A percentile compares a stretch with the other conserved stretches of the same genome.
phyloP scores from a whole-genome alignment of 73 alveolate species.

The Paramecium biaurelia region DNA sequence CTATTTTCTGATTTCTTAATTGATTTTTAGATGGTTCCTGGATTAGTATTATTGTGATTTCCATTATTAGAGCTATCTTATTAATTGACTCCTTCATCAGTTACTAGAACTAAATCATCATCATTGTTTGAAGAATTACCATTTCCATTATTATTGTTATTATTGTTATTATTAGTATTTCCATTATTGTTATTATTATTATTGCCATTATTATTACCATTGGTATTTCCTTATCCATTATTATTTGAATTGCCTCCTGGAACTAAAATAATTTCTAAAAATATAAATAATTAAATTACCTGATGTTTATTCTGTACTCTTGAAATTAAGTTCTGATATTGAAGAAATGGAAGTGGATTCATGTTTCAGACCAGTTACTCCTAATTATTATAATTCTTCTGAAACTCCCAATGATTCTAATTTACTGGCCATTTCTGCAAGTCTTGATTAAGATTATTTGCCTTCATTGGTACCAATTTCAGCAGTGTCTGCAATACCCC shows the following conservation, averaged over 20 bases:
- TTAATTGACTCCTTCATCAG: slow-evolving; percentile 1
- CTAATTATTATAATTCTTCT: not conserved
- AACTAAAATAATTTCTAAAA: not conserved
- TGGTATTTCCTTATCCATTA: not conserved
- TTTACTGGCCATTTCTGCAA: not conserved
- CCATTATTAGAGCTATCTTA: not conserved
- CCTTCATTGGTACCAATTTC: slow-evolving; percentile 17
- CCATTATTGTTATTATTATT: not conserved
- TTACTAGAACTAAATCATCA: not conserved
- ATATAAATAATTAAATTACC: not conserved
- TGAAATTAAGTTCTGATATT: not conserved
- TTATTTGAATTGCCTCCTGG: not conserved
- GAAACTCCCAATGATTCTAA: not conserved
- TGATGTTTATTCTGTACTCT: not conserved
- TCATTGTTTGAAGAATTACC: not conserved
- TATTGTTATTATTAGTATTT: not conserved
- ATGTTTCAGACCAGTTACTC: not conserved
- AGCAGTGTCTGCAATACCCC: not conserved
- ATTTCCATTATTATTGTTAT: not conserved
- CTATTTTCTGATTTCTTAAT: not conserved
- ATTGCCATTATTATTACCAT: not conserved
- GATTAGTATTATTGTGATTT: not conserved
- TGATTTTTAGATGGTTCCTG: not conserved
- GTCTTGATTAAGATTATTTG: not conserved
- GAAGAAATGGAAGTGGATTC: not conserved